phyloP scores from a whole-genome alignment of 495 filamentous ascomycete genomes.

The Podospora didyma region DNA sequence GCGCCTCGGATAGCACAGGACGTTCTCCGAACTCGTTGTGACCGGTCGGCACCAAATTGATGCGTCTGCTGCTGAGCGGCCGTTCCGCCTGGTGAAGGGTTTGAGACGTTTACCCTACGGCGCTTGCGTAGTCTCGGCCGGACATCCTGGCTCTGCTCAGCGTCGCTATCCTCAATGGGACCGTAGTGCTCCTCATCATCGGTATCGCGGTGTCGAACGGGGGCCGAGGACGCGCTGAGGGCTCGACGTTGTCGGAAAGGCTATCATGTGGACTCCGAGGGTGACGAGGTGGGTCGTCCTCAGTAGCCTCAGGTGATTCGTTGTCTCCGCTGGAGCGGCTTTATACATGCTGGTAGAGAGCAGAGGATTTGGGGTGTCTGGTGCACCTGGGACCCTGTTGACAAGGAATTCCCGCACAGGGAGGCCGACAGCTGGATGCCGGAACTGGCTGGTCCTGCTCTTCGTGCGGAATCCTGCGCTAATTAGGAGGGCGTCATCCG shows the following conservation, averaged over 20 bases:
- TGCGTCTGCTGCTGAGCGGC: neutral
- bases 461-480: too few relatives aligned
- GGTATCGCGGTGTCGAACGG: too few relatives aligned
- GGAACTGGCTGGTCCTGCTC: neutral
- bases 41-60: neutral
- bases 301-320: too few relatives aligned
- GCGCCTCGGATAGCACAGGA: slow-evolving; percentile 2
- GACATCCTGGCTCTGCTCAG: slow-evolving; percentile 8
- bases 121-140: slow-evolving; percentile 6
- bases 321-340: too few relatives aligned
- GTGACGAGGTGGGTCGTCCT: too few relatives aligned
- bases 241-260: too few relatives aligned
- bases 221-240: too few relatives aligned
- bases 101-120: slow-evolving; percentile 3
- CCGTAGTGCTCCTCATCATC: slow-evolving; percentile 3
- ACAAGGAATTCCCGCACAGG: neutral
- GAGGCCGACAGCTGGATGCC: neutral
- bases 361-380: neutral
- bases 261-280: too few relatives aligned
- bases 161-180: neutral
- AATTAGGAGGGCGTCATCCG: slow-evolving; percentile 9
- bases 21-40: slow-evolving; percentile 2
- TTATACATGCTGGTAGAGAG: neutral
- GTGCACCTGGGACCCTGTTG: neutral
- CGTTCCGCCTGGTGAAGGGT: neutral